Evolutionary conservation across 176 grass and related monocot genomes (phyloP).

Genomic region (Hsuehochloa calcarea): DNA sequence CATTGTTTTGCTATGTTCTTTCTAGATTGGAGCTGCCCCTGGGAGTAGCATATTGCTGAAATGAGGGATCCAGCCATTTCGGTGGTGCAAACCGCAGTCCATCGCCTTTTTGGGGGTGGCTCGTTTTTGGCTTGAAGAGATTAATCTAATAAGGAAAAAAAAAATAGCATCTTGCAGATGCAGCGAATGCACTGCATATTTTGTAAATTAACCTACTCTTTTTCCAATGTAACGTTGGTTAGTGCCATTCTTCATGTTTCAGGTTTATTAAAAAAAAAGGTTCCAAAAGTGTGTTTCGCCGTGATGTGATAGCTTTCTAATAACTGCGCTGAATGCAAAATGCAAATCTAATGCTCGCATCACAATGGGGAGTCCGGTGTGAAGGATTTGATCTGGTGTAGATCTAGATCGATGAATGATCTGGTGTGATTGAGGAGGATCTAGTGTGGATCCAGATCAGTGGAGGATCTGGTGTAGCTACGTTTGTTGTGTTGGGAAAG

Average conservation of each 20-base stretch:
- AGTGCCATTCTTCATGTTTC: constrained; percentile 7
- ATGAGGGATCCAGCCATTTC: constrained; percentile 6
- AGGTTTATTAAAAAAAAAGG: constrained; percentile 14
- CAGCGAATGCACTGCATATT: background rate
- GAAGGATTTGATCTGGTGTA: no score
- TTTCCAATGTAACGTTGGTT: background rate
- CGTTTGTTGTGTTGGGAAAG: no score
- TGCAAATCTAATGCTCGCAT: background rate
- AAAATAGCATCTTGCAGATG: background rate
- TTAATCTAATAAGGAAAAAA: constrained; percentile 22
- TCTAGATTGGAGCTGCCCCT: constrained; percentile 23
- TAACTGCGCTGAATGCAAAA: background rate
- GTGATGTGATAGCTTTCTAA: background rate
- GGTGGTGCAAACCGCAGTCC: background rate
- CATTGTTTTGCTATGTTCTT: background rate
- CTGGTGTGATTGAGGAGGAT: no score
- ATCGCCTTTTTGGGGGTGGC: constrained; percentile 14
- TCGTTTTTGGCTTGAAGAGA: constrained; percentile 33
- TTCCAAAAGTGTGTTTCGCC: background rate
- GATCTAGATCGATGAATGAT: no score
- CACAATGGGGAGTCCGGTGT: background rate
- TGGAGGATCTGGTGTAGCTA: no score
- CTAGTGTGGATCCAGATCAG: no score
- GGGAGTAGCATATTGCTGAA: constrained; percentile 15
- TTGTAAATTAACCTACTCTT: constrained; percentile 36